Evolutionary conservation across 108 stramenopile genomes (phyloP).

Genomic region (Thalassiosira profunda): DNA sequence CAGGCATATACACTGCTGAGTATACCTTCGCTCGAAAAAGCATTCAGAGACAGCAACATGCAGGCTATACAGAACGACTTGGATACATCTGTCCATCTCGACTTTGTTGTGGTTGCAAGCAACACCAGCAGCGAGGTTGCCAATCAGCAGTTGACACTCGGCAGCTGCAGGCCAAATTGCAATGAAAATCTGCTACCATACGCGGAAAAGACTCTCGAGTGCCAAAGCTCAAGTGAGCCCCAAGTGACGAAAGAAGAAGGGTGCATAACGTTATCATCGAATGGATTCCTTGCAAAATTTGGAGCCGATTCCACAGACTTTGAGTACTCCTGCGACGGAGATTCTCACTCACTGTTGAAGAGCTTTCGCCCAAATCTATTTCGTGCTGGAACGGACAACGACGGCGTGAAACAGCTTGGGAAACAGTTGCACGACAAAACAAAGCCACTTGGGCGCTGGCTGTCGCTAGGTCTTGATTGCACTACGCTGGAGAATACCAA

Average conservation of each 20-base stretch:
- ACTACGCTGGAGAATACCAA: slow-evolving; percentile 7
- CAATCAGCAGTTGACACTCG: not conserved
- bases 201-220: not conserved
- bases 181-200: not conserved
- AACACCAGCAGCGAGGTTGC: not conserved
- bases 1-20: not conserved
- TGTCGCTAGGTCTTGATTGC: slow-evolving; percentile 36
- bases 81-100: too few relatives aligned
- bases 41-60: not conserved
- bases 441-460: slow-evolving; percentile 43
- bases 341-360: not conserved
- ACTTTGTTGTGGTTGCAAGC: too few relatives aligned
- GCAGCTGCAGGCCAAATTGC: not conserved
- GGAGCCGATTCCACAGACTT: not conserved
- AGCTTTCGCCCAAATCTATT: slow-evolving; percentile 61
- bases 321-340: not conserved
- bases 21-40: not conserved
- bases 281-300: slow-evolving; percentile 1
- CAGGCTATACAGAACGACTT: too few relatives aligned
- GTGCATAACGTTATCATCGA: not conserved
- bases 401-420: slow-evolving; percentile 59
- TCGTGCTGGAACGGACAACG: slow-evolving; percentile 88
- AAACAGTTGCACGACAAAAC: slow-evolving; percentile 28
- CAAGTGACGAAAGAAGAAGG: not conserved
- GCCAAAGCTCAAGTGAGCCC: not conserved